Base-by-base conservation (phyloP, 2,329 filamentous ascomycete species). In the Botryotinia calthae region DNA sequence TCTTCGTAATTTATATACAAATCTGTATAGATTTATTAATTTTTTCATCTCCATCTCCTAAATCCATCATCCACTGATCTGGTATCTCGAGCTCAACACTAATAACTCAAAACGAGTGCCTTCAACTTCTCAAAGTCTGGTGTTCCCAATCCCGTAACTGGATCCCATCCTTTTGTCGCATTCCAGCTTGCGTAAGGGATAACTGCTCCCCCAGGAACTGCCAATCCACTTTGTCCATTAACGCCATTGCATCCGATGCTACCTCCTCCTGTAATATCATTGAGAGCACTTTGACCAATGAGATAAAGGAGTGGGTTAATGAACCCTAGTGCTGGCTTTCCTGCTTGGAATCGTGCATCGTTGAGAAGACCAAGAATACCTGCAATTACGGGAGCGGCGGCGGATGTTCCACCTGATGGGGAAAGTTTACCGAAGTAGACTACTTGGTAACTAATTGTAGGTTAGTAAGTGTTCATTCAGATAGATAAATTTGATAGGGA, bases 281-380 rank as follows among this genome's bases (percentile, higher is more conserved):
- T 83, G 31, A 84, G 76, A 2, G 79, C 81, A 31, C 77, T 79
- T 64, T 75, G 78, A 28, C 78, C 79, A 34, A 76, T 74, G 9
- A 75, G 71, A 69, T 84, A 84, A 25, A 84, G 71, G 77, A 80
- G 80, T 5, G 83, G 83, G 75, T 84, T 84, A 67, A 84, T 72
- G 77, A 83, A 84, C 9, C 83, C 82, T 2, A 84, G 76, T 2
- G 79, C 76, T 9, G 77, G 77, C 40, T 86, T 85, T 5, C 87
- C 86, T 18, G 82, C 82, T 0, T 84, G 81, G 34, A 90, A 79
- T 44, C 88, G 82, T 0, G 87, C 87, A 74, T 90, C 89, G 76
- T 91, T 92, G 66, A 91, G 82, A 6, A 91, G 83, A 4, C 86
- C 82, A 54, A 91, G 82, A 72, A 91, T 84, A 20, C 84, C 87